A percentile compares a stretch with the other conserved stretches of the same genome.
These are phyloP conservation scores for Cercis canadensis DNA, from an alignment of 306 rosid genomes.

Conservation along the genomic window DNA sequence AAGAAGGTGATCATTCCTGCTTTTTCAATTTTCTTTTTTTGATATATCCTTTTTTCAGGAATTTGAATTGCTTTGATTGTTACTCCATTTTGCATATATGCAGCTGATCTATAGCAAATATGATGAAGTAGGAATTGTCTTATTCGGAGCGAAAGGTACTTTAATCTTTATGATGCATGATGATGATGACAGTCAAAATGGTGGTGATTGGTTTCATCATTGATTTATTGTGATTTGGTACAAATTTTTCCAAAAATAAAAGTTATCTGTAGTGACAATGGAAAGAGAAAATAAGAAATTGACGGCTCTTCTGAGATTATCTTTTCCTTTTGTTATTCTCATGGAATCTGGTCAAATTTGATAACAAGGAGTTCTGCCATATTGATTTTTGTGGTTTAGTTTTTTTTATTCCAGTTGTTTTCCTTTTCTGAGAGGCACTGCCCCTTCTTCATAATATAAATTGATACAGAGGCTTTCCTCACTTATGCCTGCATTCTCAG, in stretches of 20 bases:
- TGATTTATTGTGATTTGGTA: not conserved
- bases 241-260: not conserved
- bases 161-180: slow-evolving; percentile 11
- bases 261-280: not conserved
- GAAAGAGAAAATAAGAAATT: not conserved
- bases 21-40: no score
- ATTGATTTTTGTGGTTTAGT: slow-evolving; percentile 22
- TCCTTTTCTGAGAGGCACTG: not conserved
- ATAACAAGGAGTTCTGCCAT: not conserved
- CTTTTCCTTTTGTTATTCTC: not conserved
- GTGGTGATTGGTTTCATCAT: slow-evolving; percentile 15
- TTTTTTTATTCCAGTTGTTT: slow-evolving; percentile 23
- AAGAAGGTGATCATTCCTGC: slow-evolving; percentile 61
- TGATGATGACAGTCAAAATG: not conserved
- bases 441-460: not conserved
- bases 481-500: slow-evolving; percentile 52
- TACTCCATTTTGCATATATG: slow-evolving; percentile 21
- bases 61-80: not conserved
- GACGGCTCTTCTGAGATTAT: not conserved
- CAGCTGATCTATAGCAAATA: slow-evolving; percentile 68
- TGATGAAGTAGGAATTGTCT: slow-evolving; percentile 78
- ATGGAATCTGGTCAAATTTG: slow-evolving; percentile 9
- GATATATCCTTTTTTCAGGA: not conserved
- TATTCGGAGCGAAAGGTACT: slow-evolving; percentile 84
- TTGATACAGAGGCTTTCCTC: slow-evolving; percentile 20